Conservation (phyloP, 2,329 filamentous ascomycete species). For the Stagonosporopsis cucurbitacearum region DNA sequence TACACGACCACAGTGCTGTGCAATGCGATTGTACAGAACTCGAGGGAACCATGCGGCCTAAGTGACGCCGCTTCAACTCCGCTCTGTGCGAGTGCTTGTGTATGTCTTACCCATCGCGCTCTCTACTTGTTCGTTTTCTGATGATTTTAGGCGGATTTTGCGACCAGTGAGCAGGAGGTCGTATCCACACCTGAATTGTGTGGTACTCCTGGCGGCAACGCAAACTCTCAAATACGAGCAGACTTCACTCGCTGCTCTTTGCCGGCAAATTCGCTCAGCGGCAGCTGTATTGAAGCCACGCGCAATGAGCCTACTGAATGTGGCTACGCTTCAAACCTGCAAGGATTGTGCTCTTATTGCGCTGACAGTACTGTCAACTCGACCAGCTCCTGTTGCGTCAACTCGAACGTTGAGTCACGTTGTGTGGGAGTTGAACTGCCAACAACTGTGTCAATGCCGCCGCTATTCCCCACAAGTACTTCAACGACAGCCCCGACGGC, state of each 20-base stretch:
- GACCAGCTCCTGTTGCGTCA: conserved; percentile 94
- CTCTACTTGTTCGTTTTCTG: conserved; percentile 27
- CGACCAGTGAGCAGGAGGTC: conserved; percentile 86
- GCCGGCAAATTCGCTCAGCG: conserved; percentile 78
- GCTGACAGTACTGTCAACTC: conserved; percentile 82
- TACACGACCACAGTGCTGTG: conserved; percentile 93
- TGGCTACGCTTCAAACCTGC: conserved; percentile 74
- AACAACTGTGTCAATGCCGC: conserved; percentile 66
- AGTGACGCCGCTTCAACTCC: conserved; percentile 70
- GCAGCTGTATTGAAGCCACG: conserved; percentile 75
- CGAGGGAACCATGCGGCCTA: conserved; percentile 71
- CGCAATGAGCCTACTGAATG: conserved; percentile 87
- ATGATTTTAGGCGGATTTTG: conserved; percentile 72
- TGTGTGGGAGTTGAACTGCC: conserved; percentile 83
- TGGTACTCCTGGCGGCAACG: conserved; percentile 67
- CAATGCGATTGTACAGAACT: conserved; percentile 93
- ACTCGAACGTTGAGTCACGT: conserved; percentile 73
- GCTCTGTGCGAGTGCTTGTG: conserved; percentile 88
- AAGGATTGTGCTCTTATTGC: conserved; percentile 88
- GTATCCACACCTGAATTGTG: conserved; percentile 77
- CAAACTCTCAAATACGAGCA: conserved; percentile 79
- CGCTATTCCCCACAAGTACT: conserved; percentile 67
- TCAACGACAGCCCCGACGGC: conserved; percentile 58
- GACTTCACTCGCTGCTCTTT: conserved; percentile 91
- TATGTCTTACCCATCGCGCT: conserved; percentile 54